phyloP scores from a whole-genome alignment of 2,329 filamentous ascomycete genomes.

The Aspergillus sp. region DNA sequence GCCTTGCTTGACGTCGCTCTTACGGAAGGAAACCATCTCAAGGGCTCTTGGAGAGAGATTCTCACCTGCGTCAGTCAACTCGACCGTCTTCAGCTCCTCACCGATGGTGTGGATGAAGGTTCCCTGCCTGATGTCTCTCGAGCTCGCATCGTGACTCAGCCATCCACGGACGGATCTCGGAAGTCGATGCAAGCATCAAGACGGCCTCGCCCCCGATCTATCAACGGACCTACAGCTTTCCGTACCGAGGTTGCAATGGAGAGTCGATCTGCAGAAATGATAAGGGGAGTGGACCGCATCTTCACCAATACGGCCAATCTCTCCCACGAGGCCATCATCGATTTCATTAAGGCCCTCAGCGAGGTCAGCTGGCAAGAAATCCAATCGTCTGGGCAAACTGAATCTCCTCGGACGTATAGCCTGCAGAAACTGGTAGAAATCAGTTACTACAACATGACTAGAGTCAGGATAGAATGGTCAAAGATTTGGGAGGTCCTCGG shows the following conservation, averaged over 20 bases:
- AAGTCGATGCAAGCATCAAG: constrained; percentile 65
- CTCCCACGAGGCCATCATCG: constrained; percentile 89
- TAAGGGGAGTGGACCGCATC: constrained; percentile 90
- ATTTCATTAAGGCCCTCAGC: constrained; percentile 88
- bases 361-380: constrained; percentile 99
- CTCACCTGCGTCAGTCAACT: constrained; percentile 94
- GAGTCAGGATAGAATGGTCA: constrained; percentile 97
- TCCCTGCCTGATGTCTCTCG: constrained; percentile 89
- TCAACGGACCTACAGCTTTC: constrained; percentile 56
- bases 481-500: constrained; percentile 98
- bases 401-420: constrained; percentile 94
- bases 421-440: constrained; percentile 98
- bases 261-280: constrained; percentile 87
- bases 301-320: constrained; percentile 96
- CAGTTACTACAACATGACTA: constrained; percentile 99
- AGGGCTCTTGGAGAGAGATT: constrained; percentile 92
- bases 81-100: constrained; percentile 91
- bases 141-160: constrained; percentile 67
- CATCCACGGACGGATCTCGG: constrained; percentile 58
- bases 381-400: constrained; percentile 92
- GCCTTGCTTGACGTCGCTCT: constrained; percentile 88
- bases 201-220: constrained; percentile 49
- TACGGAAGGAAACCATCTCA: constrained; percentile 85
- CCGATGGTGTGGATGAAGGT: constrained; percentile 89
- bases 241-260: constrained; percentile 85